Evolutionary conservation across 2,329 filamentous ascomycete genomes (phyloP).

Genomic region (Zasmidium citrigriseum): DNA sequence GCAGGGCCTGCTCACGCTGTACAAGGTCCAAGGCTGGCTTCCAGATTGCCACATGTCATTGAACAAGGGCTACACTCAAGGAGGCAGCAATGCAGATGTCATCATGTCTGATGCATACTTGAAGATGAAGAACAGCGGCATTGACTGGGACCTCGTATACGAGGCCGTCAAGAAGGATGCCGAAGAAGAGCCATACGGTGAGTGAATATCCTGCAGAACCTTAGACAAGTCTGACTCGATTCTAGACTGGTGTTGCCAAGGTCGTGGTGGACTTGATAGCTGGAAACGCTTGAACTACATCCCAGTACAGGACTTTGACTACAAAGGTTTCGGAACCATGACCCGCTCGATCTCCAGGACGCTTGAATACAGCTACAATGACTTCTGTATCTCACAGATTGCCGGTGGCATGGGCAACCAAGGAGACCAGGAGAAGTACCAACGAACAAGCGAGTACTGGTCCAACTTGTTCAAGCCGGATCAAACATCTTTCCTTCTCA

Average conservation of each 20-base stretch:
- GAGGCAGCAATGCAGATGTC: slow-evolving; percentile 70
- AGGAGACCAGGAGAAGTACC: slow-evolving; percentile 46
- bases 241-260: slow-evolving; percentile 61
- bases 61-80: slow-evolving; percentile 66
- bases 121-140: slow-evolving; percentile 63
- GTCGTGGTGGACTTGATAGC: slow-evolving; percentile 67
- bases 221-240: slow-evolving; percentile 12
- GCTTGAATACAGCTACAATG: slow-evolving; percentile 53
- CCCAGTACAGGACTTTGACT: slow-evolving; percentile 46
- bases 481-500: slow-evolving; percentile 55
- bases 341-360: slow-evolving; percentile 56
- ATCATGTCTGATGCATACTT: slow-evolving; percentile 72
- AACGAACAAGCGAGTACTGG: slow-evolving; percentile 63
- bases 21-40: slow-evolving; percentile 68
- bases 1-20: slow-evolving; percentile 68
- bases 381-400: slow-evolving; percentile 44
- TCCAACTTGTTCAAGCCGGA: slow-evolving; percentile 63
- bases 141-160: slow-evolving; percentile 67
- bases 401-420: slow-evolving; percentile 45
- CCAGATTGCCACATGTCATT: slow-evolving; percentile 72
- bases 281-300: slow-evolving; percentile 68
- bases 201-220: neutral
- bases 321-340: slow-evolving; percentile 48
- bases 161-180: slow-evolving; percentile 67
- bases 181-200: slow-evolving; percentile 47